These are phyloP conservation scores for Pecoramyces ruminantium DNA, from an alignment of 192 early-diverging fungal genomes.

Conservation along the genomic window DNA sequence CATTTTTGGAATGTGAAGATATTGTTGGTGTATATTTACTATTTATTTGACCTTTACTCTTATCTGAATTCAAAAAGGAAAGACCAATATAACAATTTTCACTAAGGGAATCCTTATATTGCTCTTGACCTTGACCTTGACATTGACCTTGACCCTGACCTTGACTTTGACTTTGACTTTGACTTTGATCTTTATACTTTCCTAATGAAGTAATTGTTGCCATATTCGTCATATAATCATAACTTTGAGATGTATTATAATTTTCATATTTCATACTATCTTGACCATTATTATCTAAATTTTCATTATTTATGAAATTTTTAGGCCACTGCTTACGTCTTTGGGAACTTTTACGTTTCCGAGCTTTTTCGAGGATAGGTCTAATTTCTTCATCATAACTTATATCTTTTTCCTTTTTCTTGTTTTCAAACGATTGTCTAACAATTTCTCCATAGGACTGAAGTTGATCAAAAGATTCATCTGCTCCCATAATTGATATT, in stretches of 20 bases:
- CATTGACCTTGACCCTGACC: background rate
- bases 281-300: background rate
- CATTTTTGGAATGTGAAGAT: background rate
- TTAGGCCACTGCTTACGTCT: background rate
- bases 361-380: background rate
- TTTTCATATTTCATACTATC: background rate
- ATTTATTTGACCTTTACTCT: background rate
- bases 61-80: background rate
- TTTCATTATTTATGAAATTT: background rate
- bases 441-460: background rate
- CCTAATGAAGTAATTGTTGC: background rate
- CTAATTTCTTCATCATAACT: background rate
- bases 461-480: no score
- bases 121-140: background rate
- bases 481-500: no score
- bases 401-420: no score
- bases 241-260: no score
- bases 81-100: background rate
- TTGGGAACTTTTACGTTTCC: background rate
- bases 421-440: background rate
- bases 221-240: background rate
- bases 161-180: background rate
- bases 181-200: no score
- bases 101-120: background rate
- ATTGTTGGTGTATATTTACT: no score